phyloP scores from a whole-genome alignment of 371 early-diverging fungal genomes.

The Capniomyces stellatus region DNA sequence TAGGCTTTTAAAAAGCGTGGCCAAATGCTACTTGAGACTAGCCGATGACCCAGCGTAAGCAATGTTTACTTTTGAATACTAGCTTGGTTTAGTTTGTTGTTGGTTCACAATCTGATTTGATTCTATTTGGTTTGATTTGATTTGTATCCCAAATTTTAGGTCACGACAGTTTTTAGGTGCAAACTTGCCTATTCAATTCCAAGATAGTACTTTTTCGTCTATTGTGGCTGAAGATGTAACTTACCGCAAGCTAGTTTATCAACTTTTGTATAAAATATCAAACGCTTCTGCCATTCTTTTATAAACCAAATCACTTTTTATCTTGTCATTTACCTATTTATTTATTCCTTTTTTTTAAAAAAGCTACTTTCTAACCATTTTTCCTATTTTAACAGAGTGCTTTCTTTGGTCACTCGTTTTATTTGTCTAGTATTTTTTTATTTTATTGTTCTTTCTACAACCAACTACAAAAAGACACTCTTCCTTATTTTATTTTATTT shows the following conservation, averaged over 20 bases:
- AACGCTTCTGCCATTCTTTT: not conserved
- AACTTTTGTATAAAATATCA: conserved; percentile 8
- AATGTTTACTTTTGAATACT: not conserved
- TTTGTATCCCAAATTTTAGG: too few species aligned
- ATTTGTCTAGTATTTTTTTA: too few species aligned
- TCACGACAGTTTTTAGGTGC: conserved; percentile 20
- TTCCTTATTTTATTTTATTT: too few species aligned
- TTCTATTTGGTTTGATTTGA: too few species aligned
- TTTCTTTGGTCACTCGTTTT: too few species aligned
- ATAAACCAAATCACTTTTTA: not conserved
- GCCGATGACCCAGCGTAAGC: conserved; percentile 56
- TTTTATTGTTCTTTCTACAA: too few species aligned
- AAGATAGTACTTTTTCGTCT: conserved; percentile 22
- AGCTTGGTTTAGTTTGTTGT: not conserved
- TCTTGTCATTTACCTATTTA: not conserved
- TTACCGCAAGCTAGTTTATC: conserved; percentile 22
- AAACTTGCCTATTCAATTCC: conserved; percentile 16
- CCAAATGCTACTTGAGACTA: conserved; percentile 86
- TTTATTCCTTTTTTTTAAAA: too few species aligned
- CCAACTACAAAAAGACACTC: too few species aligned
- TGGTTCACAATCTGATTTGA: too few species aligned
- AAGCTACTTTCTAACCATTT: too few species aligned
- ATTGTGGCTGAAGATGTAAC: conserved; percentile 23
- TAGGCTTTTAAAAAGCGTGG: conserved; percentile 82
- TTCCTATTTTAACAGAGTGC: too few species aligned